phyloP scores from a whole-genome alignment of 192 early-diverging fungal species.

The Spinellus fusiger region DNA sequence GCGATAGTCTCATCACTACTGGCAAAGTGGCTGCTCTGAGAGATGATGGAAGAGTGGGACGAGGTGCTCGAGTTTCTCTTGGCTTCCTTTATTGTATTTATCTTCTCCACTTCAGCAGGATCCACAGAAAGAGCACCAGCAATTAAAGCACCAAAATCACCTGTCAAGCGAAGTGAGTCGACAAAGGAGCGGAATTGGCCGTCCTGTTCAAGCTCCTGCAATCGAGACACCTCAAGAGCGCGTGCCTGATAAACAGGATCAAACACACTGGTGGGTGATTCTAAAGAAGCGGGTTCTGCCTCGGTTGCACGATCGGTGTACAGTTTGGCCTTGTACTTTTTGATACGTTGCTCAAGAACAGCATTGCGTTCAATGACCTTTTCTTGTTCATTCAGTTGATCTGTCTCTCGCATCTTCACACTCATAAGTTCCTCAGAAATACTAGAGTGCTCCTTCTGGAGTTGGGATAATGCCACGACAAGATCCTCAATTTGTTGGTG shows the following conservation, averaged over 20 bases:
- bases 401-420: constrained; percentile 47
- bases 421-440: constrained; percentile 56
- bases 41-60: not conserved
- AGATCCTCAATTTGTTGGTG: constrained; percentile 56
- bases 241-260: not conserved
- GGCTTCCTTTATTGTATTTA: not conserved
- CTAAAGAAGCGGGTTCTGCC: no score
- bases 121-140: constrained; percentile 24
- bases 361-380: constrained; percentile 40
- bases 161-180: constrained; percentile 15
- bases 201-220: constrained; percentile 11
- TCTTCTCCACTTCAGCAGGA: not conserved
- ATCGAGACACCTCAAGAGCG: not conserved
- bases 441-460: constrained; percentile 66
- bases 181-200: constrained; percentile 22
- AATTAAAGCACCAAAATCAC: constrained; percentile 29
- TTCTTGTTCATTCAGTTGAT: constrained; percentile 39
- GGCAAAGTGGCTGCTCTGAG: not conserved
- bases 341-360: constrained; percentile 38
- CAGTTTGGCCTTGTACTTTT: constrained; percentile 37
- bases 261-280: not conserved
- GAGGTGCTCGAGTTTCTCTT: not conserved
- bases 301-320: not conserved
- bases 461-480: constrained; percentile 53
- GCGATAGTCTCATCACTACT: constrained; percentile 7